Evolutionary conservation across 2,329 filamentous ascomycete species (phyloP).

Genomic region (Colletotrichum siamense): DNA sequence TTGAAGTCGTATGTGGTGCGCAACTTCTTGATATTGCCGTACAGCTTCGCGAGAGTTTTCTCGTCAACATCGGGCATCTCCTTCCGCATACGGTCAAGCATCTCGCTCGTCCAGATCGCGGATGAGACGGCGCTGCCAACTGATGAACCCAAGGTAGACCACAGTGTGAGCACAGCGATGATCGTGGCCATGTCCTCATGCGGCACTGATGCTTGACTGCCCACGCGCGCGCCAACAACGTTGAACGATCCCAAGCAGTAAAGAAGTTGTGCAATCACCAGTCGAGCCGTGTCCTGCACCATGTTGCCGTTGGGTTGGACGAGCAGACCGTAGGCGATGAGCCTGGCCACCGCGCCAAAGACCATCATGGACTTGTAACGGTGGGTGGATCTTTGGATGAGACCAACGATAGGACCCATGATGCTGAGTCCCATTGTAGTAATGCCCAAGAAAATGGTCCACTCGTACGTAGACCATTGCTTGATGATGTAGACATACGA

Average conservation of each 20-base stretch:
- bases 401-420: constrained; percentile 38
- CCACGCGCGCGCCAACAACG: constrained; percentile 45
- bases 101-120: constrained; percentile 44
- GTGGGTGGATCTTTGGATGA: constrained; percentile 40
- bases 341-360: constrained; percentile 37
- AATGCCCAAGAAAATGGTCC: constrained; percentile 45
- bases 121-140: constrained; percentile 43
- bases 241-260: constrained; percentile 41
- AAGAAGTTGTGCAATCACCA: constrained; percentile 41
- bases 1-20: constrained; percentile 35
- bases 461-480: constrained; percentile 44
- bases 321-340: constrained; percentile 41
- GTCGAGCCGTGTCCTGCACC: constrained; percentile 36
- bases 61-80: constrained; percentile 32
- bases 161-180: constrained; percentile 42
- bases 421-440: constrained; percentile 44
- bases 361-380: constrained; percentile 47
- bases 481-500: constrained; percentile 46
- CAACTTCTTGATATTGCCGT: constrained; percentile 38
- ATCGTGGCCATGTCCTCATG: constrained; percentile 45
- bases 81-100: constrained; percentile 34
- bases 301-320: constrained; percentile 32
- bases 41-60: constrained; percentile 32
- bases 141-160: constrained; percentile 42
- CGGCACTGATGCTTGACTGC: constrained; percentile 44